Percentiles rank a stretch among this genome's conserved stretches.
Conservation (phyloP, 352 stramenopile species). For the Pythium rishiriense region DNA sequence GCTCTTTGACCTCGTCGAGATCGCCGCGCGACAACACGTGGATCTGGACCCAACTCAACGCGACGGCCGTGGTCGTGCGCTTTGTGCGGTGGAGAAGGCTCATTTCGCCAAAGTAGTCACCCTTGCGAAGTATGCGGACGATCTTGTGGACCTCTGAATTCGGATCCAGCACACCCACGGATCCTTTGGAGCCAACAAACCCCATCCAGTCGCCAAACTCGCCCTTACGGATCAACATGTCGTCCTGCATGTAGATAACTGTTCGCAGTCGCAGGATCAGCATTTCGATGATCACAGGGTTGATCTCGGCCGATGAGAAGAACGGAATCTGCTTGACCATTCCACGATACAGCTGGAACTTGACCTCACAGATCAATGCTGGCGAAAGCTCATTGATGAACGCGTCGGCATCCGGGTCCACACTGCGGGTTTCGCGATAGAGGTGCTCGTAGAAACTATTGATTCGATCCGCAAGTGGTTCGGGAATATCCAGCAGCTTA, state of each 20-base stretch:
- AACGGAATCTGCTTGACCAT: constrained; percentile 82
- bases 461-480: constrained; percentile 51
- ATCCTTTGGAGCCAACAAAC: constrained; percentile 71
- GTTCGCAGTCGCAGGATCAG: constrained; percentile 67
- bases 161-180: constrained; percentile 62
- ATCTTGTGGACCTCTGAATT: constrained; percentile 44
- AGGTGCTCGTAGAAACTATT: constrained; percentile 70
- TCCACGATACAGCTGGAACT: constrained; percentile 72
- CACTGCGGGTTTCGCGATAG: constrained; percentile 65
- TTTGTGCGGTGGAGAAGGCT: constrained; percentile 59
- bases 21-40: constrained; percentile 61
- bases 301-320: constrained; percentile 55
- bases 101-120: constrained; percentile 85
- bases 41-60: constrained; percentile 73
- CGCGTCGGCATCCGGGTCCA: constrained; percentile 60
- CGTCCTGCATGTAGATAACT: constrained; percentile 80
- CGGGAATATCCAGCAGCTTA: constrained; percentile 62
- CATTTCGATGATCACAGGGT: constrained; percentile 67
- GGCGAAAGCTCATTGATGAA: constrained; percentile 80
- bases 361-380: constrained; percentile 70
- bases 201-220: constrained; percentile 83
- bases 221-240: constrained; percentile 74
- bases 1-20: constrained; percentile 59
- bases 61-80: constrained; percentile 60
- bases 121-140: constrained; percentile 67